phyloP scores from a whole-genome alignment of 2,329 filamentous ascomycete species.

The Phialocephala subalpina region DNA sequence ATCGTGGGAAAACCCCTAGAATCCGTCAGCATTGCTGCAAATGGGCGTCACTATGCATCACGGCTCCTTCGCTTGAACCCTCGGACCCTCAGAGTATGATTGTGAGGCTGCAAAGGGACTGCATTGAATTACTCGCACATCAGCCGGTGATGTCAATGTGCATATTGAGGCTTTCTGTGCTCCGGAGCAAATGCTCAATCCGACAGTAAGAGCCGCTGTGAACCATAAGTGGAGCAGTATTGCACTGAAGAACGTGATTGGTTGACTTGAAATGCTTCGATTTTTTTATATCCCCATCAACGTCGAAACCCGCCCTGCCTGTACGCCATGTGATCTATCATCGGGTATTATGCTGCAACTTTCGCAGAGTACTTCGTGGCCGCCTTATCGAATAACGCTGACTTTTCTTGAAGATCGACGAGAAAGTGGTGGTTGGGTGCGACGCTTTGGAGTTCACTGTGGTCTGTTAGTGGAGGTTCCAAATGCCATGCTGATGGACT shows the following conservation, averaged over 20 bases:
- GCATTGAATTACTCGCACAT: conserved; percentile 3
- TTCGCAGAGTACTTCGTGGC: conserved; percentile 88
- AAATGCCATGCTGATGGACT: conserved; percentile 40
- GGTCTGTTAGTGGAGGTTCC: conserved; percentile 5
- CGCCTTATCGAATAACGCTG: conserved; percentile 84
- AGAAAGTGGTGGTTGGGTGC: conserved; percentile 76
- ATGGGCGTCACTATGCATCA: conserved; percentile 19
- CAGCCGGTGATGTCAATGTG: conserved; percentile 38
- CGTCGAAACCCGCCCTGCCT: conserved; percentile 24
- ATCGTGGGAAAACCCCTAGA: conserved; percentile 16
- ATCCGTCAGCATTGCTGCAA: conserved; percentile 23
- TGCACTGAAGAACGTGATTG: background rate
- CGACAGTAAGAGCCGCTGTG: conserved; percentile 17
- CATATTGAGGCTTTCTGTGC: conserved; percentile 27
- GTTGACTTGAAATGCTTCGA: conserved; percentile 19
- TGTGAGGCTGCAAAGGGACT: background rate
- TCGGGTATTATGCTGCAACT: conserved; percentile 53
- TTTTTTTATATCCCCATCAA: conserved; percentile 32
- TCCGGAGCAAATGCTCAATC: conserved; percentile 32
- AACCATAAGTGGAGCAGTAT: background rate
- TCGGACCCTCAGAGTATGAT: background rate
- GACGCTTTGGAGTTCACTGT: conserved; percentile 62
- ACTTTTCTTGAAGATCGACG: conserved; percentile 83
- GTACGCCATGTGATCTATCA: conserved; percentile 35
- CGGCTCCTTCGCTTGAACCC: conserved; percentile 20